These are phyloP conservation scores for Xylariaceae sp. DNA, from an alignment of 2,329 filamentous ascomycete genomes.

Conservation along the genomic window DNA sequence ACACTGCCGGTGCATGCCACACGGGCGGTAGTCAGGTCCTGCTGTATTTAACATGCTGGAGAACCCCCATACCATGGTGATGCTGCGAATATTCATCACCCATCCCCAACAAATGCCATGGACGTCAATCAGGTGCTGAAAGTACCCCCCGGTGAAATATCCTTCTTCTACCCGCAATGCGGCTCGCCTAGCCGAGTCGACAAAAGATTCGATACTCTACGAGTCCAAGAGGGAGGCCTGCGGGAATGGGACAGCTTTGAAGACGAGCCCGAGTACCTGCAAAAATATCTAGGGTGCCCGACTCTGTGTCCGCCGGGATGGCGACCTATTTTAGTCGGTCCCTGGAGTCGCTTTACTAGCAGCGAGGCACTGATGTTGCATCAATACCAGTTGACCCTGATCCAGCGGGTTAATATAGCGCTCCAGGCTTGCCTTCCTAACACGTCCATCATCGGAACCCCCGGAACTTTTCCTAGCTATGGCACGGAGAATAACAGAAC, in stretches of 20 bases:
- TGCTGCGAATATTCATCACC: too few species aligned
- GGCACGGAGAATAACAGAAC: too few species aligned
- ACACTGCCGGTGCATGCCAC: too few species aligned
- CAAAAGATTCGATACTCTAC: not conserved
- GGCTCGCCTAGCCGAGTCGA: not conserved
- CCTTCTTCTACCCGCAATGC: not conserved
- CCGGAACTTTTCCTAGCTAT: too few species aligned
- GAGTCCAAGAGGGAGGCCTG: not conserved
- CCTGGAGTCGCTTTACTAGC: not conserved
- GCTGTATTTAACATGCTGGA: too few species aligned
- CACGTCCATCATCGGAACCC: not conserved
- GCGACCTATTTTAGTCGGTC: not conserved
- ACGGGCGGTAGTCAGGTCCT: too few species aligned
- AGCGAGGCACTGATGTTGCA: not conserved
- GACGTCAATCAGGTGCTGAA: not conserved
- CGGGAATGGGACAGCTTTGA: not conserved
- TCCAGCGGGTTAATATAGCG: constrained; percentile 1
- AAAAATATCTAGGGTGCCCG: not conserved
- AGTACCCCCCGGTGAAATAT: not conserved
- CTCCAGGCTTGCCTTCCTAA: not conserved
- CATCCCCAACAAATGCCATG: not conserved
- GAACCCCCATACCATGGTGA: too few species aligned
- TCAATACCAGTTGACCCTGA: not conserved
- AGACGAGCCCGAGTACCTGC: not conserved
- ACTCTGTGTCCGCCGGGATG: not conserved